Base-by-base conservation (phyloP, 2,329 filamentous ascomycete species). In the Colletotrichum musicola region DNA sequence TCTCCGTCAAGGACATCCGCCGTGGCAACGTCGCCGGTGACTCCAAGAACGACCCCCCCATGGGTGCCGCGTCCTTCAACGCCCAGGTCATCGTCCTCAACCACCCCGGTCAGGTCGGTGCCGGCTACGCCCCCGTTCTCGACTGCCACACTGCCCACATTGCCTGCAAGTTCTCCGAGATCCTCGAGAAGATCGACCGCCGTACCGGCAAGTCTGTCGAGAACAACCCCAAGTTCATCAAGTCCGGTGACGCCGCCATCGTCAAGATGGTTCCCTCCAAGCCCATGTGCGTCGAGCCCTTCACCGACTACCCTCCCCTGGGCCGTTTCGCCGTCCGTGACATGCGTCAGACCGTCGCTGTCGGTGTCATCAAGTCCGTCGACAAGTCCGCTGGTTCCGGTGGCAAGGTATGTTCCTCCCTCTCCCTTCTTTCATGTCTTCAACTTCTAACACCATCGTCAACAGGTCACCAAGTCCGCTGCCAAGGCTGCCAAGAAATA, bases 101-200 rank as follows among this genome's bases (percentile, higher is more conserved):
- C 95, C 96, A 99, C 93, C 96, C 96, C 81, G 96, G 96, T 84
- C 96, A 99, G 90, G 93, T 99, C 82, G 95, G 95, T 90, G 94
- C 94, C 83, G 96, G 96, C 84, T 99, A 99, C 90, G 95, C 96
- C 77, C 96, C 96, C 83, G 96, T 99, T 80, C 92, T 99, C 74
- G 96, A 99, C 85, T 99, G 96, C 93, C 96, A 99, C 93, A 99
- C 96, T 82, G 96, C 96, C 87, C 96, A 99, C 92, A 99, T 99
- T 91, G 96, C 96, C 81, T 99, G 96, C 96, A 98, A 98, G 93
- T 99, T 99, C 91, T 85, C 93, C 80, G 96, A 98, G 93, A 92
- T 99, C 81, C 89, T 95, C 76, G 94, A 98, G 93, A 99, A 99
- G 95, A 99, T 99, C 81, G 96, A 99, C 85, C 95, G 96, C 87